These are phyloP conservation scores for Atractiella rhizophila DNA, from an alignment of 768 basidiomycete genomes.

Conservation along the genomic window DNA sequence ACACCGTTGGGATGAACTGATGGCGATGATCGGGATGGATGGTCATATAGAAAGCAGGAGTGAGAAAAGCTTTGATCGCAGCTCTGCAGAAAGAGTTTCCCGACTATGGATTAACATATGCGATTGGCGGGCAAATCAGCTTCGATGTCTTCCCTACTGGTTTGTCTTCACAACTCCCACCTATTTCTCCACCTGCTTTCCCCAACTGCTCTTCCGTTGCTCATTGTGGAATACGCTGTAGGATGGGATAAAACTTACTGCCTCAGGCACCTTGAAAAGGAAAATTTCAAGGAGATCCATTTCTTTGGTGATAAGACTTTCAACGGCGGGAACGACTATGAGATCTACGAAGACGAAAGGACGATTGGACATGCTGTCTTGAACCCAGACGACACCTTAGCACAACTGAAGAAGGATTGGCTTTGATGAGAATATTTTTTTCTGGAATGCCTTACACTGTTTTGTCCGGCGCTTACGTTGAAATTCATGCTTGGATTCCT, in stretches of 20 bases:
- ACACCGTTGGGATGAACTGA: too few species aligned
- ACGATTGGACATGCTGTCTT: constrained; percentile 68
- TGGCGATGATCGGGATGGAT: constrained; percentile 3
- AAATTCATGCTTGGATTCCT: too few species aligned
- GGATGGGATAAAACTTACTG: constrained; percentile 98
- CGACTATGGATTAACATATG: constrained; percentile 60
- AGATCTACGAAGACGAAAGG: constrained; percentile 55
- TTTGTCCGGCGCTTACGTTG: too few species aligned
- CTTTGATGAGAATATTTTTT: too few species aligned
- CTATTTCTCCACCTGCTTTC: background rate
- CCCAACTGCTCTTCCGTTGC: background rate
- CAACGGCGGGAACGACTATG: constrained; percentile 29
- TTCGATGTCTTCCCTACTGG: constrained; percentile 40
- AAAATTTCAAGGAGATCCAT: constrained; percentile 78
- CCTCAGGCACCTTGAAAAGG: constrained; percentile 50
- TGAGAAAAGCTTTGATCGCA: constrained; percentile 50
- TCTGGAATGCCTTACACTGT: too few species aligned
- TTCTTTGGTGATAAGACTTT: constrained; percentile 93
- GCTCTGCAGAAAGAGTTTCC: constrained; percentile 54
- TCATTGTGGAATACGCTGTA: constrained; percentile 19
- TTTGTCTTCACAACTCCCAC: background rate
- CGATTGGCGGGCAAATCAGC: constrained; percentile 87
- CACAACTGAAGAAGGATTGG: constrained; percentile 38
- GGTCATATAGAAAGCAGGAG: constrained; percentile 30
- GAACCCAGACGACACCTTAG: constrained; percentile 48